phyloP scores from a whole-genome alignment of 176 grass and related monocot species.

The Typha latifolia region DNA sequence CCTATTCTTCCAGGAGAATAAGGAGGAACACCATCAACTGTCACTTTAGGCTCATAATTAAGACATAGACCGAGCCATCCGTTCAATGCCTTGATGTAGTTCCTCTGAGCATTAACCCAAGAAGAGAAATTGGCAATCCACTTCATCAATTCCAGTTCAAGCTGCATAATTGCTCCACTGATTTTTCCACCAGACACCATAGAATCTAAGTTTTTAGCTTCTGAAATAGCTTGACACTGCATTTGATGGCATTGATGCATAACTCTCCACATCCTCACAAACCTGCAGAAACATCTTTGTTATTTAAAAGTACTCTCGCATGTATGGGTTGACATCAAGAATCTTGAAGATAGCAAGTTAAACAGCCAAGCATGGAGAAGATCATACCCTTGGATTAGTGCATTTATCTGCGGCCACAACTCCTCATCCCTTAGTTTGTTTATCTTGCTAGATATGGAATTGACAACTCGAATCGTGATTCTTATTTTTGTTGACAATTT shows the following conservation, averaged over 20 bases:
- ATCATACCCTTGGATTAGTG: conserved; percentile 73
- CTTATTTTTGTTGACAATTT: conserved; percentile 79
- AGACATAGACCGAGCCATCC: conserved; percentile 79
- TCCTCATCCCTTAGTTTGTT: conserved; percentile 79
- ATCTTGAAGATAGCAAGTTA: no score
- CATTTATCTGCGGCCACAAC: conserved; percentile 51
- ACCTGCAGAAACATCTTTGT: conserved; percentile 37
- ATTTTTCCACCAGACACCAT: conserved; percentile 25
- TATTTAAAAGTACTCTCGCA: not conserved
- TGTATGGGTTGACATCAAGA: no score
- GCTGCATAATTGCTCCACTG: conserved; percentile 29
- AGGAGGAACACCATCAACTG: conserved; percentile 35
- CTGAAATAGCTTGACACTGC: conserved; percentile 51
- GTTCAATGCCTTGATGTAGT: conserved; percentile 64
- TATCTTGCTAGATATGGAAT: conserved; percentile 73
- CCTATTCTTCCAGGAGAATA: conserved; percentile 61
- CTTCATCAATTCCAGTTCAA: conserved; percentile 88
- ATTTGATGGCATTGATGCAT: conserved; percentile 61
- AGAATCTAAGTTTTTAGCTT: conserved; percentile 44
- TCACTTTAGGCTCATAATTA: conserved; percentile 36
- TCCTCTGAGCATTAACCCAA: conserved; percentile 73
- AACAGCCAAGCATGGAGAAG: not conserved
- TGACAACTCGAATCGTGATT: conserved; percentile 60
- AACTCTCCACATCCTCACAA: conserved; percentile 67
- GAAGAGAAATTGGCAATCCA: conserved; percentile 65